A percentile compares a stretch with the other conserved stretches of the same genome.
phyloP scores from a whole-genome alignment of 352 stramenopile genomes.

The Pythium folliculosum region DNA sequence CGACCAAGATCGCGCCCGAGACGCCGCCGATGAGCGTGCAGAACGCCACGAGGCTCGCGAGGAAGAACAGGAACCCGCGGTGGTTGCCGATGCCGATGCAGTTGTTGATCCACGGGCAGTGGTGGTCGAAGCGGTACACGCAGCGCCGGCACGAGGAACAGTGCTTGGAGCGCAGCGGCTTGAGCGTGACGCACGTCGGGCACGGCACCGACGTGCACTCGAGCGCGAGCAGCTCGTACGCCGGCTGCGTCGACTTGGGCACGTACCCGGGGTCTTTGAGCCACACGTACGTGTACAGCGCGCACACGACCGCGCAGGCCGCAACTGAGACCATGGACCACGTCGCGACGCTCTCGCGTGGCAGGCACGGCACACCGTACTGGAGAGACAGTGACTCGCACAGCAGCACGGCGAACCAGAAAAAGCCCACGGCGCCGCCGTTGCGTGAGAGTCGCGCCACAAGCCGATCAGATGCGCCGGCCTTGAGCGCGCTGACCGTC shows the following conservation, averaged over 20 bases:
- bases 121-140: constrained; percentile 83
- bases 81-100: constrained; percentile 80
- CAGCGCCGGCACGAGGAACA: constrained; percentile 78
- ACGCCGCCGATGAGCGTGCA: constrained; percentile 49
- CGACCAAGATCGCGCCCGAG: constrained; percentile 53
- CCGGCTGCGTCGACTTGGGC: constrained; percentile 51
- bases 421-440: constrained; percentile 69
- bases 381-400: constrained; percentile 53
- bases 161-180: constrained; percentile 79
- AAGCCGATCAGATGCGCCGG: constrained; percentile 64
- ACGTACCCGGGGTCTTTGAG: constrained; percentile 80
- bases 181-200: constrained; percentile 77
- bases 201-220: constrained; percentile 70
- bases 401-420: constrained; percentile 58
- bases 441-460: constrained; percentile 63
- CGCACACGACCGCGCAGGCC: constrained; percentile 47
- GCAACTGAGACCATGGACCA: constrained; percentile 39
- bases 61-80: constrained; percentile 72
- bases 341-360: constrained; percentile 15
- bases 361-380: constrained; percentile 56
- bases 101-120: constrained; percentile 89
- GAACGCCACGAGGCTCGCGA: constrained; percentile 48
- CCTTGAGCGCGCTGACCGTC: constrained; percentile 63
- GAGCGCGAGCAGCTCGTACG: constrained; percentile 74
- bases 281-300: constrained; percentile 79